Base-by-base conservation (phyloP, 2,329 filamentous ascomycete genomes). In the Sphaerulina musiva region DNA sequence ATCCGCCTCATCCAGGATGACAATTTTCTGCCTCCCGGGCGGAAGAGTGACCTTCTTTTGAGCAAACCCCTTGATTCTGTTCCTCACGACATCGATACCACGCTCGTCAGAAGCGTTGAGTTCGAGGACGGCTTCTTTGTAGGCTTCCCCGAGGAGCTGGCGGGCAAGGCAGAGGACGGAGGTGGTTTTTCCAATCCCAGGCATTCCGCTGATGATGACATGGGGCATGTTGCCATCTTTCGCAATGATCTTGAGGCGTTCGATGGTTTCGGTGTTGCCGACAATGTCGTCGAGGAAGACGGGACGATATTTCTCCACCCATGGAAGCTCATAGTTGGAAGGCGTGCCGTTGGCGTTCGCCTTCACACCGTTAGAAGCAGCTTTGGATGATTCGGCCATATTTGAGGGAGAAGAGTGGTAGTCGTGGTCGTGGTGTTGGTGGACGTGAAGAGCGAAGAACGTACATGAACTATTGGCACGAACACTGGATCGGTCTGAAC, bases 141-240 rank as follows among this genome's bases (percentile, higher is more conserved):
- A 98, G 31, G 89, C 81, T 68, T 95, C 87, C 7, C 93, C 93
- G 1, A 98, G 78, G 56, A 98, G 75, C 70, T 97, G 92, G 56
- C 92, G 82, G 14, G 93, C 93, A 45, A 98, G 82, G 69, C 93
- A 97, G 57, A 97, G 77, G 53, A 98, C 85, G 53, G 90, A 95
- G 0, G 93, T 97, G 3, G 93, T 98, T 78, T 98, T 98, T 72
- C 93, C 93, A 67, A 97, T 98, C 68, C 93, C 93, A 17, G 93
- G 93, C 90, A 95, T 97, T 56, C 93, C 93, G n/a, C 89, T 95
- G 67, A 98, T 97, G 73, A 98, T 97, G 67, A 98, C 83, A 74
- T 98, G 93, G 2, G 93, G 93, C 91, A 98, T 96, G 74, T 98
- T 98, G 64, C 93, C 93, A 75, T 97, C 93, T 72, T 91, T 93